Base-by-base conservation (phyloP, 306 rosid species). In the Clitoria ternatea region DNA sequence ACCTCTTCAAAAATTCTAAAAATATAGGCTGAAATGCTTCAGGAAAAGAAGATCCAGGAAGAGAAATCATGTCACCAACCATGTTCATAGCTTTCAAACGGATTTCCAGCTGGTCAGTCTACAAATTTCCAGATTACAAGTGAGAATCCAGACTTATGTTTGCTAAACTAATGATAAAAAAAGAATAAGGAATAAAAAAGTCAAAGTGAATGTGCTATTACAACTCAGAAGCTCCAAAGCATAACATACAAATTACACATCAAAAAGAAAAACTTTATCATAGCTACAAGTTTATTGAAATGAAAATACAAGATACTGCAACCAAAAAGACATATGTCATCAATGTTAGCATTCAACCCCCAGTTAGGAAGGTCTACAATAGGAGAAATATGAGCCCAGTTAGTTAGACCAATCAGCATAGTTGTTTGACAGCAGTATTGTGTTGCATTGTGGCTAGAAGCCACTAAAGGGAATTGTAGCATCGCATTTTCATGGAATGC, bases 11-110 rank as follows among this genome's bases (percentile, higher is more conserved):
- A 82, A 89, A 95, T 83, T 95, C 99, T 17, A 87, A 84, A 81
- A 91, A 91, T 66, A 95, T 85, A 61, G 97, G 92, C 85, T 86
- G 97, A 83, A 95, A 91, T 74, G 85, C 91, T 81, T 95, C 96
- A 7, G 89, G 82, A 53, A 91, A 75, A 52, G 87, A 75, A 75
- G 92, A 68, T 66, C 83, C 84, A 1, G 99, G 91, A 78, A 89
- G 76, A 79, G 96, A 77, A 78, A 95, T 88, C 60, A 95, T 83
- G 63, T 95, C 96, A 45, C 99, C 99, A 66, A 95, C 90, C 79
- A 91, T 89, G 71, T 82, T 83, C 85, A 95, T 91, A 2, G 97
- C 96, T 83, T 89, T 89, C 76, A 91, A 76, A 70, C 99, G 99
- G 71, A 86, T 86, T 66, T 89, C 99, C 75, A 89, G 86, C 90